A percentile compares a stretch with the other conserved stretches of the same genome.
Conservation (phyloP, 1,284 basidiomycete genomes). For the Ustilago esculenta region DNA sequence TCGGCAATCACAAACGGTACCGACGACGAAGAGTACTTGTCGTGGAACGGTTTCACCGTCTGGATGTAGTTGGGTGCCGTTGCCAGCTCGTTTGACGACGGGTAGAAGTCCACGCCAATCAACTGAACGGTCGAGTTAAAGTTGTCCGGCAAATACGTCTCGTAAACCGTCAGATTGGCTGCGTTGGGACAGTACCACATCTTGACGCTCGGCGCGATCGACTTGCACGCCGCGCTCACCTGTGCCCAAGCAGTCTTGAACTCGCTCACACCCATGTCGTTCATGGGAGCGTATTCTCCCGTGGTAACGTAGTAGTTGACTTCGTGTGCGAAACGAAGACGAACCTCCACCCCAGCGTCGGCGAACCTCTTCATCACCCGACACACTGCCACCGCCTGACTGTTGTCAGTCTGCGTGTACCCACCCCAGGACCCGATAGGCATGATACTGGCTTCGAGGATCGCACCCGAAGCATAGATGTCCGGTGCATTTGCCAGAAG, state of each 20-base stretch:
- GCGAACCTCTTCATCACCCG: conserved; percentile 68
- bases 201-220: conserved; percentile 65
- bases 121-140: conserved; percentile 47
- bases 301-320: conserved; percentile 51
- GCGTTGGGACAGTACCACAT: conserved; percentile 60
- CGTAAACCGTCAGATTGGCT: conserved; percentile 30
- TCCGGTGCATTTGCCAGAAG: conserved; percentile 62
- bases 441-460: conserved; percentile 67
- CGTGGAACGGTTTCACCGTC: conserved; percentile 67
- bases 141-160: conserved; percentile 45
- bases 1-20: conserved; percentile 67
- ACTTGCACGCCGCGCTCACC: conserved; percentile 59
- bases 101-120: conserved; percentile 67
- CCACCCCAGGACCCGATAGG: conserved; percentile 51
- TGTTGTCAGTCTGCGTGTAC: conserved; percentile 56
- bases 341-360: conserved; percentile 67
- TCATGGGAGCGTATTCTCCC: conserved; percentile 26
- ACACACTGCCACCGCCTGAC: conserved; percentile 62
- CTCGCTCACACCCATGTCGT: conserved; percentile 51
- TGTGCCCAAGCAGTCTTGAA: conserved; percentile 67
- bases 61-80: conserved; percentile 54
- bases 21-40: conserved; percentile 52
- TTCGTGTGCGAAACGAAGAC: conserved; percentile 67
- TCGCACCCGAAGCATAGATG: conserved; percentile 63
- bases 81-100: conserved; percentile 38